Evolutionary conservation across 768 basidiomycete species (phyloP), one percentile per base, ranked within the genome.

Genomic region (Phanerochaete carnosa): DNA sequence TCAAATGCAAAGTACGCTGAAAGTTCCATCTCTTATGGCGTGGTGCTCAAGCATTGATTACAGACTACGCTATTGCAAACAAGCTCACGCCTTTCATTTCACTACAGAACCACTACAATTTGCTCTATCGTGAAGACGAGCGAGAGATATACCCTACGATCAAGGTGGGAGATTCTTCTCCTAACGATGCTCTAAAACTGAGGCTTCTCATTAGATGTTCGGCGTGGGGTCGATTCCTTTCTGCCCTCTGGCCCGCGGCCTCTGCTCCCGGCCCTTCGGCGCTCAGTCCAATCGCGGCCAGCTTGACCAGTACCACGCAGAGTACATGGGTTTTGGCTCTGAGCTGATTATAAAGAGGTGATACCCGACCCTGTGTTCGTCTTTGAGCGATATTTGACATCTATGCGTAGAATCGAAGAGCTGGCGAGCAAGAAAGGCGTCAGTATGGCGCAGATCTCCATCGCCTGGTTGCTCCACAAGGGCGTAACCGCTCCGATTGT

Each of bases 121-220:
- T 83, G 12, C 54, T 83, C 35, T 86, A 87, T 64, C 79, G 85
- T 47, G 86, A 87, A 66, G 85, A 87, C 66, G 85, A 84, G 65
- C 76, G 78, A 28, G 82, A 83, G 66, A 82, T 83, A 80, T 79
- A 84, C 64, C 85, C 85, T 0, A 74, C 74, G 2, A 70, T 80
- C 45, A 71, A 74, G 66, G 73, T 75, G 9, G 26, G 46, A 13
- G 19, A 15, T 1, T 30, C 13, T 11, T 13, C 28, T 39, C 29
- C 11, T 2, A 16, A n/a, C 1, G 22, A 2, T 57, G n/a, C 4
- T 23, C 9, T 28, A 28, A 9, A 49, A 12, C 25, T 26, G 23
- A n/a, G 19, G 12, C 23, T 28, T 25, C 30, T n/a, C 22, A 50
- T 25, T 32, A 60, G 58, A 37, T 45, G 37, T 54, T 60, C 50